Percentiles rank a stretch among this genome's conserved stretches.
Conservation (phyloP, 371 early-diverging fungal genomes). For the Mortierella polycephala region DNA sequence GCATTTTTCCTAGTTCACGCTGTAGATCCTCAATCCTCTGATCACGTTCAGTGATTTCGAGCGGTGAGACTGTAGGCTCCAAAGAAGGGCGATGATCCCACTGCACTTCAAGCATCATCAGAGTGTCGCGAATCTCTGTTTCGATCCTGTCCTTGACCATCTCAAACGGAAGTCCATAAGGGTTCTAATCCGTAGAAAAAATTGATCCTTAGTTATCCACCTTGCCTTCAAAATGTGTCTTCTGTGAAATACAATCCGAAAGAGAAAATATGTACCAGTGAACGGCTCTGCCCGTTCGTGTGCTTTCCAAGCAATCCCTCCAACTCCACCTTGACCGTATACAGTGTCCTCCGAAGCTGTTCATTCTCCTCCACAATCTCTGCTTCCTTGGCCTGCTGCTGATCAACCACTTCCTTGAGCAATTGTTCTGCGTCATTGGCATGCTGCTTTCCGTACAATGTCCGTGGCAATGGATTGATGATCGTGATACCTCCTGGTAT, state of each 20-base stretch:
- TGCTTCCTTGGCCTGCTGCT: conserved; percentile 34
- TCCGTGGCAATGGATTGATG: conserved; percentile 42
- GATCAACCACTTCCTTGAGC: conserved; percentile 40
- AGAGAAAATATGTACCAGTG: conserved; percentile 16
- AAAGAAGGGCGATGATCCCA: conserved; percentile 41
- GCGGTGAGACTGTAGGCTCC: conserved; percentile 35
- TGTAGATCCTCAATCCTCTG: conserved; percentile 42
- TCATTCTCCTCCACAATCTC: conserved; percentile 50
- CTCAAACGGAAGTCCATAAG: conserved; percentile 43
- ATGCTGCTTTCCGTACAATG: conserved; percentile 34
- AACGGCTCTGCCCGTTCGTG: conserved; percentile 7
- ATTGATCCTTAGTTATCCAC: background rate
- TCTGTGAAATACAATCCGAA: background rate
- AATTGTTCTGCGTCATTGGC: conserved; percentile 34
- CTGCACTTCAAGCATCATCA: conserved; percentile 32
- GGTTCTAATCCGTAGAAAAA: conserved; percentile 14
- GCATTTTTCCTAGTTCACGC: conserved; percentile 35
- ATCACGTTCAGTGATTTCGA: conserved; percentile 35
- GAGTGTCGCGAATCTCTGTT: conserved; percentile 42
- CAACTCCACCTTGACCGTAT: conserved; percentile 43
- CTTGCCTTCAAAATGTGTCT: background rate
- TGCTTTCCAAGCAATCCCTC: conserved; percentile 33
- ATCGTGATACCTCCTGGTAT: conserved; percentile 50
- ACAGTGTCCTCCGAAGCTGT: conserved; percentile 43
- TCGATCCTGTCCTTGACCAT: conserved; percentile 48